Conservation (phyloP, 2,329 filamentous ascomycete genomes). For the Epichloe baconii region DNA sequence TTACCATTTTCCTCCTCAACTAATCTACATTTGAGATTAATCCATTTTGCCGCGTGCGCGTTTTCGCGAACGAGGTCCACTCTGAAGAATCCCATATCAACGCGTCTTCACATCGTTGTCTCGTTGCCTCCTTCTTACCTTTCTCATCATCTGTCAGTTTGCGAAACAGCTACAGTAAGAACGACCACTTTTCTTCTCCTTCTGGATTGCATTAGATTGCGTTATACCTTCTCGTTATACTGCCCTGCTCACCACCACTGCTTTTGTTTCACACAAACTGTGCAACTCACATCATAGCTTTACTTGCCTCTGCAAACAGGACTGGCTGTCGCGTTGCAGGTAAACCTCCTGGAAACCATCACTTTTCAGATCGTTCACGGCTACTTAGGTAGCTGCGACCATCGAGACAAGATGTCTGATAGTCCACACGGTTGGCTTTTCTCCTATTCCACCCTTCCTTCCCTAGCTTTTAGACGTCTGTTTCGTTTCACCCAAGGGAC, state of each 20-base stretch:
- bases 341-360: background rate
- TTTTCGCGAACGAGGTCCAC: background rate
- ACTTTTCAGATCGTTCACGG: background rate
- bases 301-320: background rate
- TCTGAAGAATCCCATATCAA: background rate
- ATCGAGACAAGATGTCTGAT: slow-evolving; percentile 1
- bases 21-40: background rate
- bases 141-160: background rate
- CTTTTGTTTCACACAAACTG: background rate
- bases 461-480: background rate
- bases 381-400: background rate
- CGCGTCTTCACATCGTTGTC: background rate
- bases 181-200: background rate
- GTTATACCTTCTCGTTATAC: background rate
- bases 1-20: background rate
- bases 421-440: background rate
- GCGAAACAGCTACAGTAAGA: slow-evolving; percentile 3
- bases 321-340: background rate
- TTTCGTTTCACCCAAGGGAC: background rate
- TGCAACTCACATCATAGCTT: background rate
- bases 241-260: background rate
- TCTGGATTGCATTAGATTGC: background rate
- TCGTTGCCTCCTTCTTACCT: background rate
- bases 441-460: background rate
- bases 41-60: background rate